Percentiles rank a stretch among this genome's conserved stretches.
These are phyloP conservation scores for Hygrocybe punicea DNA, from an alignment of 768 basidiomycete genomes.

Conservation along the genomic window DNA sequence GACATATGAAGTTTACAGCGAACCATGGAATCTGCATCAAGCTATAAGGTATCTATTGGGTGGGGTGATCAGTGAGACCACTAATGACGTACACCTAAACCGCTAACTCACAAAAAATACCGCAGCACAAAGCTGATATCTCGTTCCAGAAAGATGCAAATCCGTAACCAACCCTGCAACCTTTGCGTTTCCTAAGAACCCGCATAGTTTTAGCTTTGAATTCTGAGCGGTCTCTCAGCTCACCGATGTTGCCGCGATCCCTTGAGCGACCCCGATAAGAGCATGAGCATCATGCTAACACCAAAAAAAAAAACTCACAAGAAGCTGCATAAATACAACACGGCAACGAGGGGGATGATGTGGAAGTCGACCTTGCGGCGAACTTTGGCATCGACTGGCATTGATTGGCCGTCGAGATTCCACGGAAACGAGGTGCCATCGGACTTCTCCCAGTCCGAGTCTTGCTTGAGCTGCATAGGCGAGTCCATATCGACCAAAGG, in stretches of 20 bases:
- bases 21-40: slow-evolving; percentile 29
- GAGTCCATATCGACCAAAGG: not conserved
- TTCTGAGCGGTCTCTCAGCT: slow-evolving; percentile 21
- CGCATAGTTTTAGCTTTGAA: not conserved
- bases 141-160: slow-evolving; percentile 22
- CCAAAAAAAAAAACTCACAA: slow-evolving; percentile 17
- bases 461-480: not conserved
- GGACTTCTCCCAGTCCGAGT: slow-evolving; percentile 4
- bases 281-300: not conserved
- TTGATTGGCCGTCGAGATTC: not conserved
- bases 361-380: slow-evolving; percentile 23
- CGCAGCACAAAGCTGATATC: slow-evolving; percentile 27
- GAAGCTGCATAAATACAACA: slow-evolving; percentile 40
- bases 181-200: slow-evolving; percentile 37
- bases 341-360: slow-evolving; percentile 36
- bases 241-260: slow-evolving; percentile 46
- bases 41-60: slow-evolving; percentile 25
- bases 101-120: slow-evolving; percentile 25
- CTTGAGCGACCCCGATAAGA: slow-evolving; percentile 16
- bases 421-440: not conserved
- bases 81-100: not conserved
- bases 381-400: slow-evolving; percentile 9
- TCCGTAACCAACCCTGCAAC: slow-evolving; percentile 45
- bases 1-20: not conserved
- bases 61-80: not conserved